Evolutionary conservation across 345 rosid genomes (phyloP), one percentile per base, ranked within the genome.

Genomic region (Euclidium syriacum): DNA sequence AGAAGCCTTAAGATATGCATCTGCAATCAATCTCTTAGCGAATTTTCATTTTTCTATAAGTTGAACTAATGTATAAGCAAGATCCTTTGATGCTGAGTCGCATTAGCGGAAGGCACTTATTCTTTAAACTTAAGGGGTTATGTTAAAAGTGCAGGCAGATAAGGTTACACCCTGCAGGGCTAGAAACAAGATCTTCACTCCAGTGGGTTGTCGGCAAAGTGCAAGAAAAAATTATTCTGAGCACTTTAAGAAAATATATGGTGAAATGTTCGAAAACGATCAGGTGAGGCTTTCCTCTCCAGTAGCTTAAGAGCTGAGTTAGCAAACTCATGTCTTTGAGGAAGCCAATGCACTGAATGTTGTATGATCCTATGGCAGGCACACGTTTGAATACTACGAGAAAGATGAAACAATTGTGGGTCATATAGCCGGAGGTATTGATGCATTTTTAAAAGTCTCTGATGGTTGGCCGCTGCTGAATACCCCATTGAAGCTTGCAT

Each of bases 401-500:
- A 77, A 67, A 74, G 89, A 87, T 67, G 91, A 81, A 71, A 83
- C 71, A 32, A 39, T 87, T 40, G 61, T 75, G 39, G 94, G 79
- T 74, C 94, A 82, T 70, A 68, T 82, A 71, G 71, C 68, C 42
- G 81, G 84, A 43, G 81, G 79, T 62, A 58, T 88, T 58, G 83
- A 87, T 75, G 90, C 83, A 12, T 64, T 78, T 68, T 47, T 87
- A 60, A 80, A 82, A 68, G 71, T 79, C 6, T 59, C 83, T 64
- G 85, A 77, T 27, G 94, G 86, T 69, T 90, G 97, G 96, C 97
- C 97, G 14, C 35, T 52, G 34, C 50, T 70, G 67, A 62, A 24
- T 53, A 35, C 62, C 9, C 74, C 68, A 36, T 30, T 62, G 19
- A 70, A 70, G 60, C 68, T 70, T 44, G 24, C 52, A 17, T 70